A percentile compares a stretch with the other conserved stretches of the same genome.
phyloP scores from a whole-genome alignment of 2,329 filamentous ascomycete species.

The Penicillium sp. region DNA sequence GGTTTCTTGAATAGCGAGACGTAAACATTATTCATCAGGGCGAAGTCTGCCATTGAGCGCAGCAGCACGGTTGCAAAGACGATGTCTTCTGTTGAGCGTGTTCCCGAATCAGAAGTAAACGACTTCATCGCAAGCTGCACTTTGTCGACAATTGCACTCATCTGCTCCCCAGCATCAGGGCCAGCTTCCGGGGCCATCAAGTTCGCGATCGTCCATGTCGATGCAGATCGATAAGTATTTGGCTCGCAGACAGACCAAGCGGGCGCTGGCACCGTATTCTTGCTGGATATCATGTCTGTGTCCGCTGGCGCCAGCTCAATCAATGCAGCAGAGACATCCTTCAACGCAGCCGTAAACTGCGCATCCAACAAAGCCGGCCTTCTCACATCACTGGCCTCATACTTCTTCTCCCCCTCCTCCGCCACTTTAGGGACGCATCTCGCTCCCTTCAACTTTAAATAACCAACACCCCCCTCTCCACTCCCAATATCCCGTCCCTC shows the following conservation, averaged over 20 bases:
- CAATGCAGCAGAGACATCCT: constrained; percentile 12
- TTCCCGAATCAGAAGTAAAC: constrained; percentile 6
- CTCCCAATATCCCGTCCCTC: constrained; percentile 54
- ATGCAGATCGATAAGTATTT: constrained; percentile 22
- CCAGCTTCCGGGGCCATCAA: constrained; percentile 42
- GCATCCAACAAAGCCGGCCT: constrained; percentile 67
- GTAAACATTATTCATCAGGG: constrained; percentile 72
- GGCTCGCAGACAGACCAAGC: constrained; percentile 14
- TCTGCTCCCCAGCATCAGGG: constrained; percentile 41
- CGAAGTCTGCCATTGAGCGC: constrained; percentile 76
- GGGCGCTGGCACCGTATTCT: not conserved
- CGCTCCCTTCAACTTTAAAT: constrained; percentile 63
- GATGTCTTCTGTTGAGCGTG: constrained; percentile 39
- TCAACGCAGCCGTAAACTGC: constrained; percentile 52
- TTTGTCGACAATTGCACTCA: constrained; percentile 34
- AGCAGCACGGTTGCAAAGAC: constrained; percentile 64
- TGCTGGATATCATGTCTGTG: not conserved
- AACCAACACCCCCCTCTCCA: constrained; percentile 76
- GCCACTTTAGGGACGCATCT: constrained; percentile 44
- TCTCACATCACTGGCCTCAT: constrained; percentile 40
- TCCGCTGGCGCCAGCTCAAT: not conserved
- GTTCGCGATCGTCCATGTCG: constrained; percentile 39
- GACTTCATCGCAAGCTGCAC: constrained; percentile 12
- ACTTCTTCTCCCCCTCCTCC: not conserved
- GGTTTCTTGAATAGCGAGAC: constrained; percentile 70